Base-by-base conservation (phyloP, 108 stramenopile species). In the Fistulifera pelliculosa region DNA sequence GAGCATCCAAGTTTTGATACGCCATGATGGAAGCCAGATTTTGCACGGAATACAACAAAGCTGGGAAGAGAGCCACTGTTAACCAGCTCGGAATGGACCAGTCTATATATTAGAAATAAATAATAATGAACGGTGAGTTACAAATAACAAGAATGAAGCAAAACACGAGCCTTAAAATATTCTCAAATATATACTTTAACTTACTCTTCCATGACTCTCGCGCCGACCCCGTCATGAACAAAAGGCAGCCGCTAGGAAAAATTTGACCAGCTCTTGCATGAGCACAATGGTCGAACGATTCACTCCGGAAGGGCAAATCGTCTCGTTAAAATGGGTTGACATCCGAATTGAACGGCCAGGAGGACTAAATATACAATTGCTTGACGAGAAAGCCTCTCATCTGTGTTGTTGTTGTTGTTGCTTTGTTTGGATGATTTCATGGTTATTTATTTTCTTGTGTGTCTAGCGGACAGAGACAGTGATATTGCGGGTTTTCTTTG, bases 1-100 rank as follows among this genome's bases (percentile, higher is more conserved):
- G 52, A 12, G 94, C 83, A 71, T 94, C 91, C 18, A 98, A 73
- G 54, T 94, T 78, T 72, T 87, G 84, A 53, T 95, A 96, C 13
- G 93, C 94, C 49, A 79, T 50, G 44, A 95, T 76, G 2, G 87
- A 74, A 1, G 84, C 78, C 45, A 92, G 61, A 73, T 96, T 98
- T 65, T 98, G 96, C 16, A 98, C 35, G 50, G 87, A 70, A 70
- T 96, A 98, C 40, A 94, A 71, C 6, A 70, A 74, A 0, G 96
- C 93, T 17, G 96, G 96, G 15, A 94, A 41, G 12, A 80, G 70
- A 13, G 94, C 88, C 6, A 85, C 74, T 16, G 61, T 63, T 21
- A 81, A 45, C 81, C 81, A 87, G 14, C 71, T 71, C 23, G 45
- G 19, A 11, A 83, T 38, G n/a, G 49, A 79, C 87, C 87, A 89